Evolutionary conservation across 805 yeast species (phyloP).

Genomic region (Candida insectorum): DNA sequence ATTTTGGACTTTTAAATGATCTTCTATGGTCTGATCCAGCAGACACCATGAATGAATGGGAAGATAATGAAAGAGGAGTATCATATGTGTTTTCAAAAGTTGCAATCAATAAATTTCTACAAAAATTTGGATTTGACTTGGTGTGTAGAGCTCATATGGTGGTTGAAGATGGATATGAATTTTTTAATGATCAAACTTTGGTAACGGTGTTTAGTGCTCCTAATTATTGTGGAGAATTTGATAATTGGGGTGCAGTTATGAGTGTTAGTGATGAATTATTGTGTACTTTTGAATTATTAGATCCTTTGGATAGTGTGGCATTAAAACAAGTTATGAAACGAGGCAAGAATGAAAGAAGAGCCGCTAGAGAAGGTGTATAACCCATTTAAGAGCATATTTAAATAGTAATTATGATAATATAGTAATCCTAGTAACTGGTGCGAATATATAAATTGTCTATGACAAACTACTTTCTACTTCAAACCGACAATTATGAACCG

Average conservation of each 20-base stretch:
- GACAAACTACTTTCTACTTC: constrained; percentile 14
- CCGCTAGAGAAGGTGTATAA: no score
- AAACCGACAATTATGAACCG: constrained; percentile 32
- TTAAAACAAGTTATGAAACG: constrained; percentile 91
- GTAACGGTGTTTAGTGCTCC: constrained; percentile 84
- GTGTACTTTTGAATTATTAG: constrained; percentile 89
- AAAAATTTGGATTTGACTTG: constrained; percentile 73
- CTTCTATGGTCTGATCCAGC: constrained; percentile 85
- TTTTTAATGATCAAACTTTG: constrained; percentile 68
- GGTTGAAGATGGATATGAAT: constrained; percentile 85
- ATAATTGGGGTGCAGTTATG: constrained; percentile 93
- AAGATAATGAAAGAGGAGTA: constrained; percentile 82
- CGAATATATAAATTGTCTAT: no score
- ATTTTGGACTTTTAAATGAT: constrained; percentile 74
- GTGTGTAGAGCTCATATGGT: constrained; percentile 90
- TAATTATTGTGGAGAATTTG: constrained; percentile 79
- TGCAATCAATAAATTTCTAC: constrained; percentile 73
- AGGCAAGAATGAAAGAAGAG: constrained; percentile 83
- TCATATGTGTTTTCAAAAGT: constrained; percentile 76
- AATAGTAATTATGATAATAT: no score
- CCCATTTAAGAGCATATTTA: no score
- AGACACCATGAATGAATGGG: constrained; percentile 81
- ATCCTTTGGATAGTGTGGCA: constrained; percentile 91
- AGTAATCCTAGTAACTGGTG: no score
- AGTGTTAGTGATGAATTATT: constrained; percentile 88